Base-by-base conservation (phyloP, 2,329 filamentous ascomycete species). In the Cladobotryum mycophilum region DNA sequence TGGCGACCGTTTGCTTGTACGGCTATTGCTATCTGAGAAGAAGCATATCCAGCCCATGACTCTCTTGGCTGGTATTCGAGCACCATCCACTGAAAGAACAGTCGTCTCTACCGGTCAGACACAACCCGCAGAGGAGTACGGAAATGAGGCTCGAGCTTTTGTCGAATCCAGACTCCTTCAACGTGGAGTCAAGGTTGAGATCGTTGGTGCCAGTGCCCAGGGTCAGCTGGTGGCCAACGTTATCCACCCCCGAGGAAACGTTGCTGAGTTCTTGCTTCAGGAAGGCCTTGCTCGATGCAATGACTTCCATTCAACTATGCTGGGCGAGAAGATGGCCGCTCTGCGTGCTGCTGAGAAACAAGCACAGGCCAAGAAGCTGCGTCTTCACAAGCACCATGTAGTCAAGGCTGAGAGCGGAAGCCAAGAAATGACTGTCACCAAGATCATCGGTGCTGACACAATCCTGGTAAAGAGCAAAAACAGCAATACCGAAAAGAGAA, bases 281-380 rank as follows among this genome's bases (percentile, higher is more conserved):
- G 88, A 90, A 48, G 93, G 93, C 60, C 77, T 97, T 50, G 93
- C 92, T 38, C 82, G 89, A 62, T 97, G 92, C 74, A 90, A 91
- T 57, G 93, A 99, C 69, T 91, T 93, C 70, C 93, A 99, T 73
- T 95, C 92, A 1, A 95, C 90, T 37, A 78, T 96, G 72, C 80
- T 99, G 11, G 93, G 93, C 41, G 75, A 82, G 45, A 88, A 92
- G 61, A 99, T 99, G 93, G 84, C 86, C 40, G 69, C 80, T 52
- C 81, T 97, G 51, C 84, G 93, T 56, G 82, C 88, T 57, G 91
- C 93, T 1, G 93, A 99, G 73, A 92, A 88, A 67, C 75, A 80
- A 52, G 93, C 93, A 4, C 90, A 90, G 70, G 80, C 83, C 57
- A 80, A 80, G 58, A 86, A 87, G 62, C 77, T 86, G 41, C 88